Conservation (phyloP, 2,329 filamentous ascomycete genomes). For the Microdochium nivale region DNA sequence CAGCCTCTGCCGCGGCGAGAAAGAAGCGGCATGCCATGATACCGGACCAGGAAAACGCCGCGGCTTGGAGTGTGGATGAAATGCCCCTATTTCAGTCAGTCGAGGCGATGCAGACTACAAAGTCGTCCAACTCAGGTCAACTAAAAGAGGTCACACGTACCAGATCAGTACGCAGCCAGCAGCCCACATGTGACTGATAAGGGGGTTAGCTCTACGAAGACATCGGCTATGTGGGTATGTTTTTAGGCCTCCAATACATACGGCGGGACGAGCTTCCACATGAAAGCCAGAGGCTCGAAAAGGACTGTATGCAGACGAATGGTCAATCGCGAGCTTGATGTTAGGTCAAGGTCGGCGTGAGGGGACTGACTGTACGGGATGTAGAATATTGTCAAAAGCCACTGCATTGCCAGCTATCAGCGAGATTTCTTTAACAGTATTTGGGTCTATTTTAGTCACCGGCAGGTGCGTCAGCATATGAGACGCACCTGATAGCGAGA, state of each 20-base stretch:
- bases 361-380: slow-evolving; percentile 28
- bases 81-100: slow-evolving; percentile 12
- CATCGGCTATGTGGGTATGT: no score
- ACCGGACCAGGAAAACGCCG: slow-evolving; percentile 19
- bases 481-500: slow-evolving; percentile 29
- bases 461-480: no score
- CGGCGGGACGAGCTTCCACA: slow-evolving; percentile 33
- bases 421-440: no score
- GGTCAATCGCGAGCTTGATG: background rate
- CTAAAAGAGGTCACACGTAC: slow-evolving; percentile 8
- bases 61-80: slow-evolving; percentile 19
- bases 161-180: slow-evolving; percentile 17
- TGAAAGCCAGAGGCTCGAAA: slow-evolving; percentile 31
- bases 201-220: background rate
- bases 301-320: slow-evolving; percentile 15
- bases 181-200: slow-evolving; percentile 16
- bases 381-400: slow-evolving; percentile 35
- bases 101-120: background rate
- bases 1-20: slow-evolving; percentile 20
- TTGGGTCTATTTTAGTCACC: no score
- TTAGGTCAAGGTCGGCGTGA: no score
- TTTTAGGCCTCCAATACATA: slow-evolving; percentile 17
- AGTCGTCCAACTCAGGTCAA: slow-evolving; percentile 1
- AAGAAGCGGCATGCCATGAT: slow-evolving; percentile 22
- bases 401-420: slow-evolving; percentile 14